These are phyloP conservation scores for Pistacia vera DNA, from an alignment of 345 rosid genomes.

Conservation along the genomic window DNA sequence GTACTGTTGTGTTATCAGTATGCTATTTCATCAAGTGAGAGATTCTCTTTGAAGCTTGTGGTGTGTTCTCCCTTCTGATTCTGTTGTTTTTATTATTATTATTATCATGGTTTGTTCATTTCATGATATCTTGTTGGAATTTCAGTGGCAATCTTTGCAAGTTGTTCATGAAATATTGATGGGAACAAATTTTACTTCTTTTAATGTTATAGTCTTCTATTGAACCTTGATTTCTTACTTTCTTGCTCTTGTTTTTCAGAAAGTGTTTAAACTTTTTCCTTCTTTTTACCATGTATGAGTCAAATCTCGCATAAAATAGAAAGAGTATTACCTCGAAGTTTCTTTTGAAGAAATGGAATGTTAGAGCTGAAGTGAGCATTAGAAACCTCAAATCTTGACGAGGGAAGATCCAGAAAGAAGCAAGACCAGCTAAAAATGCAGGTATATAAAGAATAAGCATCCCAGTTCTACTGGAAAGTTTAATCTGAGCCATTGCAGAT, in stretches of 20 bases:
- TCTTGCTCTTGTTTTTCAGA: background rate
- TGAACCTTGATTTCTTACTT: background rate
- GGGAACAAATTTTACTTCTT: background rate
- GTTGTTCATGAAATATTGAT: background rate
- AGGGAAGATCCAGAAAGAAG: constrained; percentile 55
- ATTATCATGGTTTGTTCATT: background rate
- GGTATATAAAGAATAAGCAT: constrained; percentile 64
- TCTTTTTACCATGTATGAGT: too few species aligned
- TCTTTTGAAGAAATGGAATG: constrained; percentile 80
- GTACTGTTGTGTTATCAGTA: background rate
- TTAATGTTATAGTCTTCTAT: background rate
- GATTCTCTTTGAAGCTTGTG: background rate
- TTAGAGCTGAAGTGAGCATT: constrained; percentile 48
- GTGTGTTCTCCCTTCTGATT: background rate
- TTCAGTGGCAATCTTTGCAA: background rate
- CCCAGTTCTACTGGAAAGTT: constrained; percentile 53
- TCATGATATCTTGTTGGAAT: background rate
- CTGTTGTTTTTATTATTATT: background rate
- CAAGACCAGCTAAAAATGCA: constrained; percentile 50
- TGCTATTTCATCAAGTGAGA: background rate
- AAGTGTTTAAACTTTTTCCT: background rate
- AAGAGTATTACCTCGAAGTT: constrained; percentile 40
- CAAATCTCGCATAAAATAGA: too few species aligned
- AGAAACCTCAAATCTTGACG: constrained; percentile 45
- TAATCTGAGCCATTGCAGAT: background rate